Evolutionary conservation across 129 eudicot species (phyloP), one percentile per base, ranked within the genome.

Genomic region (Tagetes erecta): DNA sequence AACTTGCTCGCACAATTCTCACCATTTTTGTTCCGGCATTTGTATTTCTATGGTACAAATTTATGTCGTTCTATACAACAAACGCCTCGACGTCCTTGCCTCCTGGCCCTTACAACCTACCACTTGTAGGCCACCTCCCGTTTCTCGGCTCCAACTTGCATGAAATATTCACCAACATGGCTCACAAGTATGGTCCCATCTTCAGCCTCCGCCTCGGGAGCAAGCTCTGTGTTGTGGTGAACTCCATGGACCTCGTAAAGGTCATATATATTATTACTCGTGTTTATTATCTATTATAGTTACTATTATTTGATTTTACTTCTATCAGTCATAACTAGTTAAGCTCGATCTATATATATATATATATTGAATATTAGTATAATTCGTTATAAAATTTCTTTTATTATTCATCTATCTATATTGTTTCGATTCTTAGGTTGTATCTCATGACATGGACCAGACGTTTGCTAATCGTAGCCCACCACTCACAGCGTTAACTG

Each of bases 211-310:
- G 8, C 44, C 67, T 62, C 44, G 45, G 67, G 37, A 36, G 45
- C 4, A 62, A 62, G 67, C 67, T 62, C 35, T 45, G 37, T 62
- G 67, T 62, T 37, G 67, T 62, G 67, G 67, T 62, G 9, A 62
- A 62, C 67, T 62, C 67, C 67, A 62, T 5, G 31, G 67, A 36
- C 31, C 45, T 62, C 0, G 44, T 12, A 12, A 62, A 62, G 67
- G 67, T 12, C 27, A 20, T 20, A 20, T 20, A 20, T 20, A 20
- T 20, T 20, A 20, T 20, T 20, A 20, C 0, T 20, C 27, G 8
- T 1, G 10, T 44, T 44, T 8, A 44, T 44, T 44, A 44, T 44
- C 49, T 6, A 3, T 44, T 44, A 44, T 44, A 44, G 49, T 20
- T 20, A 20, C 27, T 44, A 1, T 7, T 44, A 8, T 44, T 44